These are phyloP conservation scores for Vanrija sp. DNA, from an alignment of 1,284 basidiomycete species.

Conservation along the genomic window DNA sequence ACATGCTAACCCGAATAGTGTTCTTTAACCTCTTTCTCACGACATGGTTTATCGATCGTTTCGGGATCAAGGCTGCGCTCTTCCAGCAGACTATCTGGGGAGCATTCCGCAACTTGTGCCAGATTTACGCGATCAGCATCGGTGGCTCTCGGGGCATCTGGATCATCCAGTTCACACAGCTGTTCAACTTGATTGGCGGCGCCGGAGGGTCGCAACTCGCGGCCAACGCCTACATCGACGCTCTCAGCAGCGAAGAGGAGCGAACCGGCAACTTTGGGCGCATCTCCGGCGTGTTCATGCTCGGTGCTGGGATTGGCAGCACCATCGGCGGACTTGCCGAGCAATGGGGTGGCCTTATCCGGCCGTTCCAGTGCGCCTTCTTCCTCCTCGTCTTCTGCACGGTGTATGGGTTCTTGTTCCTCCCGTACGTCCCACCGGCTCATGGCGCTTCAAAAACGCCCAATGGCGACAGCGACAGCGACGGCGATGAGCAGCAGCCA, in stretches of 20 bases:
- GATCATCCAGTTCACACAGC: constrained; percentile 37
- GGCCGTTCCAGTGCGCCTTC: constrained; percentile 39
- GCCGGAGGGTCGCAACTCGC: constrained; percentile 38
- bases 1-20: constrained; percentile 9
- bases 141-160: constrained; percentile 28
- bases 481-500: neutral
- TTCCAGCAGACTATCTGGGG: constrained; percentile 40
- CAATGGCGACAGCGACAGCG: neutral
- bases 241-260: constrained; percentile 26
- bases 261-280: constrained; percentile 38
- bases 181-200: constrained; percentile 41
- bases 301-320: constrained; percentile 13
- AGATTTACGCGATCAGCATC: constrained; percentile 28
- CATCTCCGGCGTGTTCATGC: constrained; percentile 32
- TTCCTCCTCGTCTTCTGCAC: constrained; percentile 35
- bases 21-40: constrained; percentile 42
- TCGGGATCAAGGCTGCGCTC: constrained; percentile 35
- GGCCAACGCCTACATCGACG: constrained; percentile 31
- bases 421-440: constrained; percentile 23
- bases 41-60: constrained; percentile 30
- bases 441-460: constrained; percentile 27
- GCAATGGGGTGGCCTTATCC: constrained; percentile 23
- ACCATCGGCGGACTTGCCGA: constrained; percentile 34
- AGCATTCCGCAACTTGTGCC: constrained; percentile 31
- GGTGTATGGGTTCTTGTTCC: constrained; percentile 31